Conservation (phyloP, 306 rosid genomes). For the Medicago ruthenica region DNA sequence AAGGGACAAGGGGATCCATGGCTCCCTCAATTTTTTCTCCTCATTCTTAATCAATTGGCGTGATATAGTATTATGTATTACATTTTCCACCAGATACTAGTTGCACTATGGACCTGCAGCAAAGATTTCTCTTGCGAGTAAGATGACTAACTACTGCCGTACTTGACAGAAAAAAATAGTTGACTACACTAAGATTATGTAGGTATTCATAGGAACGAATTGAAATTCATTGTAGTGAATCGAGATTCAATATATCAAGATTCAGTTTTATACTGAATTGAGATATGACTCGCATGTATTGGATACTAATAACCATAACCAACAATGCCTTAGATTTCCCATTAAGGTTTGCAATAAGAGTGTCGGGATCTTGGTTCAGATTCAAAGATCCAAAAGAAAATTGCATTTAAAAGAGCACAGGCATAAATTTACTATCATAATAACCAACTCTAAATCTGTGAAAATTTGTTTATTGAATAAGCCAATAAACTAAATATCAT, state of each 20-base stretch:
- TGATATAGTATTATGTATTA: too few species aligned
- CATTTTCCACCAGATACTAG: too few species aligned
- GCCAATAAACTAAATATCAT: constrained; percentile 38
- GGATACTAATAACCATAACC: too few species aligned
- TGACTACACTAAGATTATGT: background rate
- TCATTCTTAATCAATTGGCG: too few species aligned
- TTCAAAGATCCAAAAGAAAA: background rate
- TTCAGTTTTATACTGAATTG: background rate
- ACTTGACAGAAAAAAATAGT: too few species aligned
- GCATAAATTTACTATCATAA: background rate
- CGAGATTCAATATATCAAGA: background rate
- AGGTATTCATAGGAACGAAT: background rate
- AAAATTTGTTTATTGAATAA: constrained; percentile 4
- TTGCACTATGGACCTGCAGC: too few species aligned
- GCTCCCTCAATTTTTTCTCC: too few species aligned
- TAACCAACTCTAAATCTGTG: background rate
- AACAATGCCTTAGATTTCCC: background rate
- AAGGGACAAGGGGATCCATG: too few species aligned
- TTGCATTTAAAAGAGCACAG: background rate
- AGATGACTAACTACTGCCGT: too few species aligned
- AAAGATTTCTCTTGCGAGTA: too few species aligned
- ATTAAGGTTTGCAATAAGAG: background rate
- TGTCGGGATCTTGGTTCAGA: background rate
- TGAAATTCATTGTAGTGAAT: background rate
- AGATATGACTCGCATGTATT: too few species aligned